Evolutionary conservation across 768 basidiomycete genomes (phyloP).

Genomic region (Suillus subluteus): DNA sequence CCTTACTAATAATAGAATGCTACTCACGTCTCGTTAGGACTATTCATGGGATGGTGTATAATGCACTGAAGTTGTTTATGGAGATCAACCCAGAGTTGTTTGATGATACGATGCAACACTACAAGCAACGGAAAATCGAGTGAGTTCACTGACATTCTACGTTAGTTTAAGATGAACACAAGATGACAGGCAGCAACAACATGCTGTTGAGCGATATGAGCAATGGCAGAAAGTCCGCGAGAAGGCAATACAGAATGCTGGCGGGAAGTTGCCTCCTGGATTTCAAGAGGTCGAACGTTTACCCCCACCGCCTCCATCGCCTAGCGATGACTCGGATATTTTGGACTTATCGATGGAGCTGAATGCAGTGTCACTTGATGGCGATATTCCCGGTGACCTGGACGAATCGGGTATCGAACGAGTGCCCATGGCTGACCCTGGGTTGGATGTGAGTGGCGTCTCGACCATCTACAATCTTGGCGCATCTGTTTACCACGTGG

Average conservation of each 20-base stretch:
- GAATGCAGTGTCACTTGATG: conserved; percentile 80
- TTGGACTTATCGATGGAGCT: conserved; percentile 89
- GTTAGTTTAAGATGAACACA: conserved; percentile 1
- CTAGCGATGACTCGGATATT: conserved; percentile 84
- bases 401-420: conserved; percentile 85
- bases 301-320: conserved; percentile 77
- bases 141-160: conserved; percentile 44
- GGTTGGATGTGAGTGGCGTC: conserved; percentile 68
- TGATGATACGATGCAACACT: conserved; percentile 90
- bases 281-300: conserved; percentile 69
- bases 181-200: conserved; percentile 77
- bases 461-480: conserved; percentile 15
- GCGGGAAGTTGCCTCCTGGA: conserved; percentile 71
- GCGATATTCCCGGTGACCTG: conserved; percentile 61
- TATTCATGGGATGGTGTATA: conserved; percentile 99
- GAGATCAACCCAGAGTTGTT: conserved; percentile 98
- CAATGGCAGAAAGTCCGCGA: conserved; percentile 89
- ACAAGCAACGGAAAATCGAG: conserved; percentile 87
- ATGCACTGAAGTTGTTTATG: conserved; percentile 98
- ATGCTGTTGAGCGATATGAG: conserved; percentile 81
- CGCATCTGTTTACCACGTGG: conserved; percentile 21
- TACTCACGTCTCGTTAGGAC: conserved; percentile 57
- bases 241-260: conserved; percentile 71
- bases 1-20: conserved; percentile 9
- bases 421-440: conserved; percentile 92